A percentile compares a stretch with the other conserved stretches of the same genome.
Conservation (phyloP, 805 yeast species). For the Kockiozyma suomiensis region DNA sequence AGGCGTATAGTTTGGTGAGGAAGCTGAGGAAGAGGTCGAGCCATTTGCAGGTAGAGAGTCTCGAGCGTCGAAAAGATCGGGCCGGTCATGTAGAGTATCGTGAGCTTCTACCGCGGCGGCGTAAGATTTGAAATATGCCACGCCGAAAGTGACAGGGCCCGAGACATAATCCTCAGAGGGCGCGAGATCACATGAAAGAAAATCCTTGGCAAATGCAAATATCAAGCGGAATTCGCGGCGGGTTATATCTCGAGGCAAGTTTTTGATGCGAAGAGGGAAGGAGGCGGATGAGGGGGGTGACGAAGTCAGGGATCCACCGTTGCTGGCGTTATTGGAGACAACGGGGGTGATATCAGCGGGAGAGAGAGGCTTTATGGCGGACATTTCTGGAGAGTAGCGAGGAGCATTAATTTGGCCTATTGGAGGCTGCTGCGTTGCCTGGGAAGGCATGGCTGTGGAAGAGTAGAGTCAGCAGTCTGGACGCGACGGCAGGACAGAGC, state of each 20-base stretch:
- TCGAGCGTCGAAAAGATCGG: slow-evolving; percentile 35
- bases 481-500: slow-evolving; percentile 4
- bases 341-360: slow-evolving; percentile 21
- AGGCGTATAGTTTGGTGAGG: slow-evolving; percentile 19
- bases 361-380: slow-evolving; percentile 26
- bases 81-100: slow-evolving; percentile 38
- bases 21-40: slow-evolving; percentile 14
- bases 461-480: not conserved
- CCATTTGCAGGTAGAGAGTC: slow-evolving; percentile 4
- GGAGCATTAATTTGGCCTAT: not conserved
- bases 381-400: slow-evolving; percentile 29
- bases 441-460: slow-evolving; percentile 15
- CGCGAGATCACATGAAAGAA: slow-evolving; percentile 40
- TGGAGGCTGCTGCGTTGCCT: not conserved
- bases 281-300: slow-evolving; percentile 18
- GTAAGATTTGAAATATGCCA: slow-evolving; percentile 40
- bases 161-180: slow-evolving; percentile 35
- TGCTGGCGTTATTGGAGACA: slow-evolving; percentile 1
- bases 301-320: slow-evolving; percentile 5
- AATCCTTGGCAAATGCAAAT: slow-evolving; percentile 47
- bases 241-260: slow-evolving; percentile 45
- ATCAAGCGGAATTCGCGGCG: slow-evolving; percentile 45
- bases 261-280: slow-evolving; percentile 38
- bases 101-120: slow-evolving; percentile 41
- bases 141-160: slow-evolving; percentile 36